Base-by-base conservation (phyloP, 805 yeast species). In the Sugiyamaella qingdaonensis region DNA sequence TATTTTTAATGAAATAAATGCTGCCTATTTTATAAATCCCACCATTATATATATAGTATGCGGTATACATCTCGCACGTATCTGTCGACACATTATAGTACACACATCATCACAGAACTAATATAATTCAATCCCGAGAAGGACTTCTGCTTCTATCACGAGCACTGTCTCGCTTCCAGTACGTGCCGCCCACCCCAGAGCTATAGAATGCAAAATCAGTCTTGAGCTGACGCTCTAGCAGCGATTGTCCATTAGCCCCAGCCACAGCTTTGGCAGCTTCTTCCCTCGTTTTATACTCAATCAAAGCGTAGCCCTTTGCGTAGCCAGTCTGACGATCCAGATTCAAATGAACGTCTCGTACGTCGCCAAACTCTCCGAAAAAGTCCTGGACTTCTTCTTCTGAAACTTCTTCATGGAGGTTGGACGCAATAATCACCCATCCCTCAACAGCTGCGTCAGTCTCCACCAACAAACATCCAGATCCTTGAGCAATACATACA, bases 291-390 rank as follows among this genome's bases (percentile, higher is more conserved):
- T 48, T 59, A 53, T 63, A 76, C 54, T 76, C 78, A 2, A 75
- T 54, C 21, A 76, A 58, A 0, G 74, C 78, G 54, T 77, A 76
- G 2, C 65, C 76, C 56, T 70, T 72, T 13, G 65, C 74, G 56
- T 68, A 73, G 2, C 80, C 80, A 2, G 78, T 68, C 46, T 71
- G 70, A 37, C 75, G 65, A 51, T 75, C 78, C 5, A 73, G 55
- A 52, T 75, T 77, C 51, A 77, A 53, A 53, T 73, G 77, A 1
- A 75, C 45, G 18, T 68, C 67, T 31, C 65, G 62, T 10, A 77
- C 68, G 10, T 54, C 61, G 1, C 78, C 78, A 50, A 58, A 73
- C 24, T 76, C 79, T 33, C 71, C 64, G 55, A 76, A 73, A 33
- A 65, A 61, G 56, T 77, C 79, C 3, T 55, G 54, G 1, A 75